phyloP scores from a whole-genome alignment of 1,284 basidiomycete species.

The Malassezia dermatis region DNA sequence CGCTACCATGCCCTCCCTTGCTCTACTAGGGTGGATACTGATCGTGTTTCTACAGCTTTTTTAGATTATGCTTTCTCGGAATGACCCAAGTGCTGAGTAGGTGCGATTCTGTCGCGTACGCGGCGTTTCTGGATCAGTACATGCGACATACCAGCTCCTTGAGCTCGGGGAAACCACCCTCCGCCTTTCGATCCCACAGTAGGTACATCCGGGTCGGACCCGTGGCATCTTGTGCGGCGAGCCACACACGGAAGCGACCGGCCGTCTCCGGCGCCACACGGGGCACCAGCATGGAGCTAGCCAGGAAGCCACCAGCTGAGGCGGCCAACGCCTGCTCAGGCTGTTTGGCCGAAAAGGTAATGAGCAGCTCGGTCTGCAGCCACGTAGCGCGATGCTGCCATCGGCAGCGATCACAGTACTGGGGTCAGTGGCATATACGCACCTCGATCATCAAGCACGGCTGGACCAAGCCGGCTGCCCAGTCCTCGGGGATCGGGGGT shows the following conservation, averaged over 20 bases:
- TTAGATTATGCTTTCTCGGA: constrained; percentile 5
- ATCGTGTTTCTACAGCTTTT: not conserved
- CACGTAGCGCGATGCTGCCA: constrained; percentile 18
- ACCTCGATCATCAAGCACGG: constrained; percentile 17
- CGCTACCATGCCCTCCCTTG: not conserved
- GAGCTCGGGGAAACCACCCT: constrained; percentile 15
- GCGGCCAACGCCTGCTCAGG: not conserved
- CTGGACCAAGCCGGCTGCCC: not conserved
- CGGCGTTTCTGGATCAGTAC: constrained; percentile 6
- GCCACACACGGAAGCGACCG: constrained; percentile 16
- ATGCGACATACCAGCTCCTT: constrained; percentile 11
- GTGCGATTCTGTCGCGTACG: constrained; percentile 16
- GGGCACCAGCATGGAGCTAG: constrained; percentile 12
- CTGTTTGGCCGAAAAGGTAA: constrained; percentile 14
- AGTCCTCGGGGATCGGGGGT: constrained; percentile 6
- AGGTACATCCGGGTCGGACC: not conserved
- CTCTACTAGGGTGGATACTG: not conserved
- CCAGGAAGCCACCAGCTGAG: constrained; percentile 9
- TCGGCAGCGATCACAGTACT: constrained; percentile 19
- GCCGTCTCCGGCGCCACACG: constrained; percentile 12
- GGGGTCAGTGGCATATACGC: not conserved
- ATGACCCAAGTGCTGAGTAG: constrained; percentile 10
- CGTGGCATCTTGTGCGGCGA: not conserved
- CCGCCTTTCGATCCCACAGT: constrained; percentile 15
- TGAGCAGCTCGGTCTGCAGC: constrained; percentile 17